A percentile compares a stretch with the other conserved stretches of the same genome.
Conservation (phyloP, 495 filamentous ascomycete genomes). For the Mycothermus thermophilus region DNA sequence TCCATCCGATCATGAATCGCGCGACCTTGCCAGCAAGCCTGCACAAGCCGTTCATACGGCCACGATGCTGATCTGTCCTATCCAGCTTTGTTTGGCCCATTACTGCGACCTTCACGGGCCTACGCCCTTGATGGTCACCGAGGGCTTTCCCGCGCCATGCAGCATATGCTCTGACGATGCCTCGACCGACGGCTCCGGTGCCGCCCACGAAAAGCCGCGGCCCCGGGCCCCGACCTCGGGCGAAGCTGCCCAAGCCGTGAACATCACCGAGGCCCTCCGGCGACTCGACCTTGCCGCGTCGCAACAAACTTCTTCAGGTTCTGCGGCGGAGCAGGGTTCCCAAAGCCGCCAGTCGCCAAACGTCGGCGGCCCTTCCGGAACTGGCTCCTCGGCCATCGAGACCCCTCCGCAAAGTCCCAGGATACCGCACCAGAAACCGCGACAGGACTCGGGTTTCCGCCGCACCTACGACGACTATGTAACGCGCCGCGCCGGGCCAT, state of each 20-base stretch:
- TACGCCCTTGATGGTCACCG: conserved; percentile 88
- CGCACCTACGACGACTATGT: conserved; percentile 45
- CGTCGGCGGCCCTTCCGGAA: conserved; percentile 13
- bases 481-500: conserved; percentile 38
- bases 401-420: conserved; percentile 53
- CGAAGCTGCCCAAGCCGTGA: conserved; percentile 18
- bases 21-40: not conserved
- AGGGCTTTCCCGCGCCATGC: conserved; percentile 69
- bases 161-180: conserved; percentile 51
- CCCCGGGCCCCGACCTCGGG: conserved; percentile 18
- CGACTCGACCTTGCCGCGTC: conserved; percentile 24
- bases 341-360: conserved; percentile 26
- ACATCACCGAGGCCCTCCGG: conserved; percentile 27
- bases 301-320: conserved; percentile 26
- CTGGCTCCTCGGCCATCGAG: conserved; percentile 31
- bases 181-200: conserved; percentile 1
- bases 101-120: conserved; percentile 95
- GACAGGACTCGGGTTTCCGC: conserved; percentile 37
- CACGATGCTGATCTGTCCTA: conserved; percentile 25
- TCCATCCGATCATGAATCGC: not conserved
- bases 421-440: conserved; percentile 22
- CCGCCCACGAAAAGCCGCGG: conserved; percentile 17
- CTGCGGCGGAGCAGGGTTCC: conserved; percentile 26
- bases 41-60: conserved; percentile 1
- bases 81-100: conserved; percentile 84